Percentiles rank a stretch among this genome's conserved stretches.
Evolutionary conservation across 2,329 filamentous ascomycete species (phyloP).

Genomic region (Gnomoniopsis sp.): DNA sequence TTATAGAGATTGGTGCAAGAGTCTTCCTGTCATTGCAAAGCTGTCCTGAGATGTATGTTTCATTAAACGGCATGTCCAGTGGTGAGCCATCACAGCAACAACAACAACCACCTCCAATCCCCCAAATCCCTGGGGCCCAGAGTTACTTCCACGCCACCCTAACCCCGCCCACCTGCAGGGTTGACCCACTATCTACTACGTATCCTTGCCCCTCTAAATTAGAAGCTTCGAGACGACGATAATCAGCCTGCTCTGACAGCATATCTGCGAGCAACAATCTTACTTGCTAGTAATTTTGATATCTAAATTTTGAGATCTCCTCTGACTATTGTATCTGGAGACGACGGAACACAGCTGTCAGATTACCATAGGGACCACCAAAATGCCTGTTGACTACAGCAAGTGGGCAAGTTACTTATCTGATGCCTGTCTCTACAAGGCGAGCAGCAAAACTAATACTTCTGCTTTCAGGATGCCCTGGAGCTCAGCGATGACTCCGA

Average conservation of each 20-base stretch:
- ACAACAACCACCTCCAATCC: too few relatives aligned
- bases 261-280: background rate
- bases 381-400: slow-evolving; percentile 54
- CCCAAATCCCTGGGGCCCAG: too few relatives aligned
- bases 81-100: too few relatives aligned
- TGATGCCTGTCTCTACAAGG: background rate
- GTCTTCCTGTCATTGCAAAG: too few relatives aligned
- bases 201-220: background rate
- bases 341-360: background rate
- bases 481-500: slow-evolving; percentile 98
- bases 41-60: too few relatives aligned
- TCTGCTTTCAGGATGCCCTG: slow-evolving; percentile 65
- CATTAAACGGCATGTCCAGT: too few relatives aligned
- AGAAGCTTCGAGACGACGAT: background rate
- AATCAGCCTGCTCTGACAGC: background rate
- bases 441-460: background rate
- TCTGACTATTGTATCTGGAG: background rate
- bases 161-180: too few relatives aligned
- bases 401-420: slow-evolving; percentile 52
- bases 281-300: background rate
- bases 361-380: background rate
- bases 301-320: background rate
- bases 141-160: too few relatives aligned
- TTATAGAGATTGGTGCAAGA: too few relatives aligned
- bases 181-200: too few relatives aligned